Evolutionary conservation across 305 asterid species (phyloP), one percentile per base, ranked within the genome.

Genomic region (Fraxinus greggii): DNA sequence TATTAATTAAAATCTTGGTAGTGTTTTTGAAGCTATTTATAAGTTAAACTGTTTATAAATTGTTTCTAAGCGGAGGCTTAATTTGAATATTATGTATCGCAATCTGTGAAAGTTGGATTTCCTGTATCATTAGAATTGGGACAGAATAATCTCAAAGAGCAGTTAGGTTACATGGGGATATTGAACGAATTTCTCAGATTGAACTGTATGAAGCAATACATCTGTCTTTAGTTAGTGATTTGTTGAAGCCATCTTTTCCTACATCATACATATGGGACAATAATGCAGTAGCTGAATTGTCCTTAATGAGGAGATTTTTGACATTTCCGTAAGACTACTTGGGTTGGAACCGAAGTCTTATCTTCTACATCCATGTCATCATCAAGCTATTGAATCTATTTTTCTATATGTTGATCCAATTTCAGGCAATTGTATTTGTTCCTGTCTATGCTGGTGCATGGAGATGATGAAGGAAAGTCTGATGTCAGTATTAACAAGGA

Each of bases 401-500:
- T 28, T 69, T 29, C 75, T 17, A 82, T 36, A 82, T 84, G 38
- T 79, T 79, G 12, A 80, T 56, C 81, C 83, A 86, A 45, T 85
- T 86, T 81, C 92, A 95, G 99, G 98, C 92, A 94, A 80, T 83
- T 93, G 87, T 82, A 92, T 84, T 75, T 91, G 75, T 92, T 97
- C 88, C 92, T 97, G 80, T 93, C 98, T 73, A 92, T 90, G 99
- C 92, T 97, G 89, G 88, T 92, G 87, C 92, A 88, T 76, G 97
- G 90, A 80, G 95, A 92, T 78, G 95, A 89, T 83, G 98, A 92
- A 51, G 90, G 92, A 17, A 93, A 93, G 85, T 85, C 93, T 80
- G 95, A 92, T 85, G 85, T 76, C 86, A 84, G 72, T 86, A 74
- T 78, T 80, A 91, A 86, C 90, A 95, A 87, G 89, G 94, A 95